Base-by-base conservation (phyloP, 164 flowering plant species). In the Nymphaea colorata region DNA sequence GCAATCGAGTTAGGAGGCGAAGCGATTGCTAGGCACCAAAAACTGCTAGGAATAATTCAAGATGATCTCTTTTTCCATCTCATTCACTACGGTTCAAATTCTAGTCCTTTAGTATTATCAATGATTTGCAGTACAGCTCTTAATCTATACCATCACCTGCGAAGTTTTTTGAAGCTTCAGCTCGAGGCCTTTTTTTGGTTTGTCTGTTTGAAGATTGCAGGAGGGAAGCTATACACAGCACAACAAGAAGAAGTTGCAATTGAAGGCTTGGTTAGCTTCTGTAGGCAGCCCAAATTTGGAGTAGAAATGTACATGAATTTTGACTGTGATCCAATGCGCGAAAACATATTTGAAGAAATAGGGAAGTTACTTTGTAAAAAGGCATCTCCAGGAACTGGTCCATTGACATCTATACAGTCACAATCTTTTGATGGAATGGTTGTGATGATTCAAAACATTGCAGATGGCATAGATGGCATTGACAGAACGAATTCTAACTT, bases 341-440 rank as follows among this genome's bases (percentile, higher is more conserved):
- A 71, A 14, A 86, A 88, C 65, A 72, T 94, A 64, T 86, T 94
- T 66, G 92, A 91, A 73, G 89, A 88, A 44, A 80, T 81, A 3
- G 90, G 91, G 16, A 94, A 82, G 76, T 70, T 90, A 68, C 89
- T 94, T 0, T 91, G 99, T 79, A 86, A 77, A 80, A 79, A 76
- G 12, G 86, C 99, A 1, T 91, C 87, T 70, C 92, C 96, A 0
- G 53, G 69, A 2, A 70, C 70, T 25, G 74, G 76, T 57, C 77
- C 85, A 41, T 51, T 90, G 66, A 81, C 84, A 10, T 71, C 85
- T 64, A 70, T 85, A 59, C 95, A 91, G 63, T 66, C 84, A 25
- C 96, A 91, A 69, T 93, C 99, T 15, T 84, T 94, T 66, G 96
- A 94, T 74, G 97, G 96, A n/a, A 78, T 94, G 0, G 70, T 83